Base-by-base conservation (phyloP, 164 flowering plant genomes). In the Liriodendron chinense region DNA sequence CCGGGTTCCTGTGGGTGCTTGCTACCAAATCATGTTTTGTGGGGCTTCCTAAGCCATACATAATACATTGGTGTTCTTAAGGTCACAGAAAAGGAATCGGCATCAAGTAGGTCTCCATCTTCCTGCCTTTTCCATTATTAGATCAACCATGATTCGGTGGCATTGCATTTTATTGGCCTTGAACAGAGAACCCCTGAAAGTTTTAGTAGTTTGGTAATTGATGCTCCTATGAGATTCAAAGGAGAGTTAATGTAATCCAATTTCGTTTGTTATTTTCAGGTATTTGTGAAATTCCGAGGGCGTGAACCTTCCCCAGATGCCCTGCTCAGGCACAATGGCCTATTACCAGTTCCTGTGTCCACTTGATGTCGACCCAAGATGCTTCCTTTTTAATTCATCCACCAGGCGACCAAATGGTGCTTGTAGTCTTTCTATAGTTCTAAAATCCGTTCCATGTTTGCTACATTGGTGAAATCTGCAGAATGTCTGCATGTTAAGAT, bases 221-320 rank as follows among this genome's bases (percentile, higher is more conserved):
- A 53, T 12, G 3, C 8, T 2, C 16, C 59, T 16, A 53, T 53
- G 59, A 53, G 59, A 53, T 53, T 53, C 12, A 10, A 53, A 16
- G 18, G 43, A 34, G 43, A 34, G 43, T 34, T 34, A 53, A 53
- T 53, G 59, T 53, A 16, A 7, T 13, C 18, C 59, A 12, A 53
- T 7, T 53, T 53, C 43, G 43, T 53, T 9, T 53, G 59, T 53
- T 12, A 3, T 43, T 1, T 78, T 50, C 86, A 96, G 99, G 99
- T 96, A 8, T 96, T 96, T 85, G 94, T 96, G 77, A 86, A 84
- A 80, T 96, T 96, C 82, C 90, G 98, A 57, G 98, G 99, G 12
- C 91, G 99, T 21, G 98, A 94, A 82, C 99, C 99, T 34, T 90
- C 99, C 20, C 99, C 98, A 22, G 97, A 96, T 80, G 79, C 99